phyloP scores from a whole-genome alignment of 2,329 filamentous ascomycete genomes.

The Colletotrichum aenigma region DNA sequence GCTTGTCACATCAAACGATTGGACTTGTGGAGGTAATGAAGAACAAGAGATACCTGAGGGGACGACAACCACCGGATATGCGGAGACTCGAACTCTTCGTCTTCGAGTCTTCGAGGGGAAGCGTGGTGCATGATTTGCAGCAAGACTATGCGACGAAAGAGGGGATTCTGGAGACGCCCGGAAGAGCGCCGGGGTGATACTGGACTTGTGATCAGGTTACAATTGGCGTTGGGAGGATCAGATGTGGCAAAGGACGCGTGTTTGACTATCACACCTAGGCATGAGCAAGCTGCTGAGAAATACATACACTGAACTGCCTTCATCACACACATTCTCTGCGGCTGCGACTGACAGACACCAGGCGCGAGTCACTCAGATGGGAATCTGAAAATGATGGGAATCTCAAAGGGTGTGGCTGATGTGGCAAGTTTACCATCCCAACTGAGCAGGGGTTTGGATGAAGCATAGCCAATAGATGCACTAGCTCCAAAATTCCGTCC shows the following conservation, averaged over 20 bases:
- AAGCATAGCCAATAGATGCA: background rate
- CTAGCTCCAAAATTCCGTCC: background rate
- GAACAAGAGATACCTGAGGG: background rate
- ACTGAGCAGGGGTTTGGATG: background rate
- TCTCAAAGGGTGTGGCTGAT: conserved; percentile 8
- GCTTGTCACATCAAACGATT: background rate
- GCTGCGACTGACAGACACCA: background rate
- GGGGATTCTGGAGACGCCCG: background rate
- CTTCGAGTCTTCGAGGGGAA: background rate
- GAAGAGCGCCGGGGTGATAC: background rate
- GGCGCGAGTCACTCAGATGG: background rate
- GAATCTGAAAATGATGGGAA: background rate
- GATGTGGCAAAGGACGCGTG: conserved; percentile 9
- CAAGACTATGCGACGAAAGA: background rate
- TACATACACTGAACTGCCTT: background rate
- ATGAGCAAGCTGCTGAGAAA: background rate
- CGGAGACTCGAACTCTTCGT: background rate
- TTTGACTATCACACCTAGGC: background rate
- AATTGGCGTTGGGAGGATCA: background rate
- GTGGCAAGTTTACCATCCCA: conserved; percentile 9
- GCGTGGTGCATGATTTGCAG: background rate
- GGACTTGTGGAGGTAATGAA: background rate
- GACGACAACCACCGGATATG: background rate
- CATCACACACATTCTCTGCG: background rate
- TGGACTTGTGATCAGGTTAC: background rate